Conservation (phyloP, 1,139 yeast genomes). For the Sugiyamaella sp. region DNA sequence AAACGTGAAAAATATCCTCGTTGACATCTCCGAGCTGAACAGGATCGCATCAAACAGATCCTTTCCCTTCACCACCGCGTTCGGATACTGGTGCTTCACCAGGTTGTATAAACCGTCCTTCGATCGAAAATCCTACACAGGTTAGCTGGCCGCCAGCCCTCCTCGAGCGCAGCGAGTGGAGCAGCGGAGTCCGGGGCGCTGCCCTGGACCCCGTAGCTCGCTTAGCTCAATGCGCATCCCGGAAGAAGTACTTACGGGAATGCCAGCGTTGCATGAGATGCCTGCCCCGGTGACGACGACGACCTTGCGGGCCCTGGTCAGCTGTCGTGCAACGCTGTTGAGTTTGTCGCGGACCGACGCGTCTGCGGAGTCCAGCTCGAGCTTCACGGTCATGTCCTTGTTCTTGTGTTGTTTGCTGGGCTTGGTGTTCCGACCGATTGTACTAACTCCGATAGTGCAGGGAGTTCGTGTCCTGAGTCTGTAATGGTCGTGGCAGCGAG, state of each 20-base stretch:
- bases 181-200: background rate
- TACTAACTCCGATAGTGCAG: no score
- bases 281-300: constrained; percentile 83
- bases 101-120: constrained; percentile 78
- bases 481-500: no score
- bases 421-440: no score
- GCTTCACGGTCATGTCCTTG: constrained; percentile 21
- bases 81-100: constrained; percentile 64
- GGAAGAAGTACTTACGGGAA: constrained; percentile 53
- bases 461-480: no score
- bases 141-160: background rate
- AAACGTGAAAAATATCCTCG: constrained; percentile 73
- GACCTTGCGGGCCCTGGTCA: constrained; percentile 34
- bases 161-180: background rate
- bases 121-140: constrained; percentile 69
- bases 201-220: background rate
- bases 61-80: constrained; percentile 71
- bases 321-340: constrained; percentile 31
- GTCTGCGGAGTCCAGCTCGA: constrained; percentile 15
- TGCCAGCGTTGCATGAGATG: constrained; percentile 93
- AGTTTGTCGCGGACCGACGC: constrained; percentile 19
- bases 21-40: constrained; percentile 67
- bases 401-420: no score
- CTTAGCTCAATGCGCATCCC: background rate
- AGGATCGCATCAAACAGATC: constrained; percentile 87